Evolutionary conservation across 345 rosid genomes (phyloP).

Genomic region (Laguncularia racemosa): DNA sequence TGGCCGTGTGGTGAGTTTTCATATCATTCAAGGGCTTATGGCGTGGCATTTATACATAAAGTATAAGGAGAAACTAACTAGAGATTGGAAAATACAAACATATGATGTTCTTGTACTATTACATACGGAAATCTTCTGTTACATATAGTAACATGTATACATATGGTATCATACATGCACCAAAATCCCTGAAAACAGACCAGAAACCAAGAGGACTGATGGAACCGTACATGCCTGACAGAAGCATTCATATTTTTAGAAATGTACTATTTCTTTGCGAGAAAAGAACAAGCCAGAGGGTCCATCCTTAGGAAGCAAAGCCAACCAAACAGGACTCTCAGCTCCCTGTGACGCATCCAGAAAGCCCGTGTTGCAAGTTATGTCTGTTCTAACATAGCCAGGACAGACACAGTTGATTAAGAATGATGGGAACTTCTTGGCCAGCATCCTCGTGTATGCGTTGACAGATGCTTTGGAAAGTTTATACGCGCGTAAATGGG

Average conservation of each 20-base stretch:
- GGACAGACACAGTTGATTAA: constrained; percentile 19
- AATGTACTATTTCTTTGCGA: constrained; percentile 3
- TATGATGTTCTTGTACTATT: too few relatives aligned
- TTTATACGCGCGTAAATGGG: constrained; percentile 9
- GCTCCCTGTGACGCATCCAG: constrained; percentile 10
- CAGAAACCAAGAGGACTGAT: too few relatives aligned
- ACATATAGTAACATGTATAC: too few relatives aligned
- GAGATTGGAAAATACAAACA: too few relatives aligned
- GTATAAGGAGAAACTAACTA: too few relatives aligned
- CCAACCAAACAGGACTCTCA: constrained; percentile 3
- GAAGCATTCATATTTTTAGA: constrained; percentile 3
- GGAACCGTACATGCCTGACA: too few relatives aligned
- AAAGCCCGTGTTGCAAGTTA: constrained; percentile 8
- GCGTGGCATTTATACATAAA: too few relatives aligned
- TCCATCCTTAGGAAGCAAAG: constrained; percentile 18
- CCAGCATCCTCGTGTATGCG: constrained; percentile 30
- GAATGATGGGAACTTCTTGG: constrained; percentile 18
- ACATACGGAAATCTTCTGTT: too few relatives aligned
- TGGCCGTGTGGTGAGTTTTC: too few relatives aligned
- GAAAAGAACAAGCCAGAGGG: constrained; percentile 20
- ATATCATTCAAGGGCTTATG: too few relatives aligned
- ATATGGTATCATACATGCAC: too few relatives aligned
- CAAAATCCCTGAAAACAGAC: too few relatives aligned
- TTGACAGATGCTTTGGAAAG: constrained; percentile 29
- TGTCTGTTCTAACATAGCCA: constrained; percentile 30